Percentiles rank a stretch among this genome's conserved stretches.
phyloP scores from a whole-genome alignment of 192 early-diverging fungal species.

The Funneliformis mosseae region DNA sequence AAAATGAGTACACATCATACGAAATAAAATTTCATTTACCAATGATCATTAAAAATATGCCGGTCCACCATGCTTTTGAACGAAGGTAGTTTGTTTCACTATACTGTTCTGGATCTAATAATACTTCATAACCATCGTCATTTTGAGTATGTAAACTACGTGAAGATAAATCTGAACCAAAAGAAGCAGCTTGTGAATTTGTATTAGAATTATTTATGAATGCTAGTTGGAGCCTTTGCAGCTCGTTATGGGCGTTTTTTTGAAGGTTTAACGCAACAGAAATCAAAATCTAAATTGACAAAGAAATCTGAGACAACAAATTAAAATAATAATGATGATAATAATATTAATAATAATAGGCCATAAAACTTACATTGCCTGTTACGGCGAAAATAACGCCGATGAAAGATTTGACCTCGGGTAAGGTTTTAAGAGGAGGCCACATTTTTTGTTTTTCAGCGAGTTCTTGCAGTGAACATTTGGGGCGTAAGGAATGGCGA shows the following conservation, averaged over 20 bases:
- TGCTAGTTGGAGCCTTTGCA: constrained; percentile 29
- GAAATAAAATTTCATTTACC: constrained; percentile 49
- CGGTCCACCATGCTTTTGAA: constrained; percentile 69
- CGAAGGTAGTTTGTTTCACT: constrained; percentile 49
- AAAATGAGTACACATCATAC: not conserved
- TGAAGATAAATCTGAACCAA: constrained; percentile 16
- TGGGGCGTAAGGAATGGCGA: not conserved
- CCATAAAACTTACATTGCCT: constrained; percentile 56
- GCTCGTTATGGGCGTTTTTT: constrained; percentile 61
- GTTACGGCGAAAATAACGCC: constrained; percentile 64
- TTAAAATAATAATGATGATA: not conserved
- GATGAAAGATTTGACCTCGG: constrained; percentile 58
- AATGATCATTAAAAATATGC: constrained; percentile 66
- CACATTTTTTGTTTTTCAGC: constrained; percentile 36
- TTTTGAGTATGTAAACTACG: constrained; percentile 8
- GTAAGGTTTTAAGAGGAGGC: constrained; percentile 44
- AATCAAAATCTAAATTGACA: constrained; percentile 56
- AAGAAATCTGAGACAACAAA: not conserved
- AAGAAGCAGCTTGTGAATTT: not conserved
- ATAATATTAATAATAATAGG: not conserved
- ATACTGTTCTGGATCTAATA: constrained; percentile 31
- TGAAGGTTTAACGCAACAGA: constrained; percentile 74
- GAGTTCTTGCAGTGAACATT: not conserved
- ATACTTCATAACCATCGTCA: constrained; percentile 26
- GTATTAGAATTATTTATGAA: not conserved